Evolutionary conservation across 176 grass and related monocot species (phyloP).

Genomic region (Musa beccarii): DNA sequence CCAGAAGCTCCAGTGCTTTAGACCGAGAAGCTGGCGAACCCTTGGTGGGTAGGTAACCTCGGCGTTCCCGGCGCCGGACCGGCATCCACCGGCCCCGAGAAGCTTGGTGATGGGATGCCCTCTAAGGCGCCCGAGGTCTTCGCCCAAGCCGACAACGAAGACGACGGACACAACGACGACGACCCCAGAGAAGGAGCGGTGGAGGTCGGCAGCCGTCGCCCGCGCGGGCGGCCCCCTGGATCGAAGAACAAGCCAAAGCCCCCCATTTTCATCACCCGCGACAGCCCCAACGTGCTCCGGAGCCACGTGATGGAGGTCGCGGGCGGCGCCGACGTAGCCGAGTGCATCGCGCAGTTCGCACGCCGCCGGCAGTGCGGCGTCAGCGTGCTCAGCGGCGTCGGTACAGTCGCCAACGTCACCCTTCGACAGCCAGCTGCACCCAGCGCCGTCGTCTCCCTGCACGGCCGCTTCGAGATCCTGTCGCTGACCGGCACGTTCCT

Average conservation of each 20-base stretch:
- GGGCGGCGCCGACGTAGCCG: conserved; percentile 5
- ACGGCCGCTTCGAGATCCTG: conserved; percentile 20
- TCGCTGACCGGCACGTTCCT: conserved; percentile 16
- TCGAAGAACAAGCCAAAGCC: conserved; percentile 24
- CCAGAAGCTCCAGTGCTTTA: too few species aligned
- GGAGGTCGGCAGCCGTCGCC: background rate
- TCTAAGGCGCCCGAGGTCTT: background rate
- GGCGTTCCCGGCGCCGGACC: background rate
- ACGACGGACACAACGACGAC: background rate
- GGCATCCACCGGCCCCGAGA: background rate
- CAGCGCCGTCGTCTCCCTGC: conserved; percentile 6
- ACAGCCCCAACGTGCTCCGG: conserved; percentile 22
- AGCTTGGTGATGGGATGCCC: background rate
- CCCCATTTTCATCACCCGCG: conserved; percentile 15
- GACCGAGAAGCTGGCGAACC: background rate
- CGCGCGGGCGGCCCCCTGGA: conserved; percentile 6
- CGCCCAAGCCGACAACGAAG: background rate
- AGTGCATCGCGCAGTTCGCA: conserved; percentile 16
- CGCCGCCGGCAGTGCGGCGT: conserved; percentile 23
- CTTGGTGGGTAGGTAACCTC: background rate
- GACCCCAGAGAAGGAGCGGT: conserved; percentile 13
- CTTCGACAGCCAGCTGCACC: conserved; percentile 15
- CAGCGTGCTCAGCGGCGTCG: conserved; percentile 19
- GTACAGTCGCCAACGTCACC: conserved; percentile 16
- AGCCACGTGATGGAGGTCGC: conserved; percentile 22